phyloP scores from a whole-genome alignment of 805 yeast genomes.

The Hanseniaspora taiwanica region DNA sequence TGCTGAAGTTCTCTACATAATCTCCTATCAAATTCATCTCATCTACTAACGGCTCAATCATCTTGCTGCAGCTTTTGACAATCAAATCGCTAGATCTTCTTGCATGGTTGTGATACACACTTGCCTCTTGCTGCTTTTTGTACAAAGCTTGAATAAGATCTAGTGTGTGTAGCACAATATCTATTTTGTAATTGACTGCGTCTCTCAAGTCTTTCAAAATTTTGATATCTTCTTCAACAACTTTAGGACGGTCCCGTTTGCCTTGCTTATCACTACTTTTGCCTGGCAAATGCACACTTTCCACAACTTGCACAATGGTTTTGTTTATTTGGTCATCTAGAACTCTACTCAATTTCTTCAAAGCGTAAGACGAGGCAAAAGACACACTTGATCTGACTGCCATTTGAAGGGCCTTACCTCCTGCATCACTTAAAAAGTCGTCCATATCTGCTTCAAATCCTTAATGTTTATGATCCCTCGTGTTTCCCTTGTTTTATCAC shows the following conservation, averaged over 20 bases:
- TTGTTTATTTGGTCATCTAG: constrained; percentile 18
- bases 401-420: constrained; percentile 66
- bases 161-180: constrained; percentile 50
- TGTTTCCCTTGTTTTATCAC: no score
- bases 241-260: constrained; percentile 25
- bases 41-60: constrained; percentile 44
- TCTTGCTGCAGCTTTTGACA: constrained; percentile 34
- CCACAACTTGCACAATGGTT: constrained; percentile 24
- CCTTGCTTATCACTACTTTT: constrained; percentile 4
- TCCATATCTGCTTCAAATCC: constrained; percentile 26
- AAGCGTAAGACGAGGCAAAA: constrained; percentile 60
- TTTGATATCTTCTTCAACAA: constrained; percentile 30
- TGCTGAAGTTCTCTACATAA: constrained; percentile 20
- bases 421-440: constrained; percentile 38
- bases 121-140: constrained; percentile 51
- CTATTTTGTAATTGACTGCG: constrained; percentile 42
- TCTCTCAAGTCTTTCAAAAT: constrained; percentile 30
- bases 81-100: neutral
- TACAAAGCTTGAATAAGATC: constrained; percentile 37
- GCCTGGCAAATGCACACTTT: neutral
- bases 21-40: constrained; percentile 30
- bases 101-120: constrained; percentile 29
- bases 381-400: constrained; percentile 69
- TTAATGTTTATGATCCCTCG: no score
- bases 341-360: constrained; percentile 45